Percentiles rank a stretch among this genome's conserved stretches.
Evolutionary conservation across 1,284 basidiomycete species (phyloP).

Genomic region (Gastroboletus turbinatus): DNA sequence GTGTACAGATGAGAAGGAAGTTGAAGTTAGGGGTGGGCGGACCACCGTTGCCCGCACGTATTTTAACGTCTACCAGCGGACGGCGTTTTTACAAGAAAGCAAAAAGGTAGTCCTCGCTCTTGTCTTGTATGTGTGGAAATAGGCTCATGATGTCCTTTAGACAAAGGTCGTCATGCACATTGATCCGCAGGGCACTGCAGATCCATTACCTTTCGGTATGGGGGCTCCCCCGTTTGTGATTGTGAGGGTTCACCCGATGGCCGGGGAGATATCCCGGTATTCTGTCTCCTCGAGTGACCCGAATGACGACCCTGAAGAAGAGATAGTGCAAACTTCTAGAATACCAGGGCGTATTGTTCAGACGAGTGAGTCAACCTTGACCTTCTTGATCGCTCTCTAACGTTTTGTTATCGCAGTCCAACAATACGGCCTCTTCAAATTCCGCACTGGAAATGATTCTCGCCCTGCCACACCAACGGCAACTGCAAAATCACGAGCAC

Average conservation of each 20-base stretch:
- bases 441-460: slow-evolving; percentile 73
- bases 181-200: slow-evolving; percentile 70
- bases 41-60: slow-evolving; percentile 73
- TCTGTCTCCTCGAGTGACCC: slow-evolving; percentile 71
- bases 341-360: slow-evolving; percentile 73
- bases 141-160: slow-evolving; percentile 40
- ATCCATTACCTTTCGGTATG: slow-evolving; percentile 72
- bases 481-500: slow-evolving; percentile 63
- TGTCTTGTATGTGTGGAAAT: background rate
- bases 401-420: slow-evolving; percentile 55
- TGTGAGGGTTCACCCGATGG: slow-evolving; percentile 76
- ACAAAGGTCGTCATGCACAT: slow-evolving; percentile 87
- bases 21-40: slow-evolving; percentile 62
- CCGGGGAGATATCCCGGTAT: slow-evolving; percentile 78
- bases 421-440: slow-evolving; percentile 83
- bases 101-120: slow-evolving; percentile 60
- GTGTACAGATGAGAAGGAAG: slow-evolving; percentile 68
- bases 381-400: slow-evolving; percentile 1
- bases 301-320: slow-evolving; percentile 71
- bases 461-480: slow-evolving; percentile 79
- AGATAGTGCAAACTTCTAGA: slow-evolving; percentile 78
- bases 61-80: slow-evolving; percentile 83
- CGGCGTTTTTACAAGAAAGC: slow-evolving; percentile 67
- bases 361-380: slow-evolving; percentile 58
- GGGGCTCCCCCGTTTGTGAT: slow-evolving; percentile 69